Percentiles rank a stretch among this genome's conserved stretches.
Evolutionary conservation across 1,284 basidiomycete species (phyloP).

Genomic region (Trichosporon sp.): DNA sequence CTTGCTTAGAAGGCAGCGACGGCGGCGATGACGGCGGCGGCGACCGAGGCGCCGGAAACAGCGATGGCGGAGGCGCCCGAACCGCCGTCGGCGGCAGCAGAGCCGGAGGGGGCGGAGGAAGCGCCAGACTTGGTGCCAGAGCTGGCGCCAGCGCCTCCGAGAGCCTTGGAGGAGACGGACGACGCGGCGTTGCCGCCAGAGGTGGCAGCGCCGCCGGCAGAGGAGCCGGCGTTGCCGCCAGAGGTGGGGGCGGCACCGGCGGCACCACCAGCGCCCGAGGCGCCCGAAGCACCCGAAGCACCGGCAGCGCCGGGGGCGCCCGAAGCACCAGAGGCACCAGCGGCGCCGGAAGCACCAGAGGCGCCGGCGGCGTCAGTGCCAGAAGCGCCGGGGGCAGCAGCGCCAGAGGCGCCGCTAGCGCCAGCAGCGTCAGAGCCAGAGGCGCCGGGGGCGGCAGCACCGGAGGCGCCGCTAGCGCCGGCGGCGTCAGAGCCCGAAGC

Average conservation of each 20-base stretch:
- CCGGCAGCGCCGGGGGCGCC: background rate
- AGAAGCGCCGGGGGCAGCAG: background rate
- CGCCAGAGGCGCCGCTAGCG: background rate
- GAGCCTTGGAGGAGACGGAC: background rate
- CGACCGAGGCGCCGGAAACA: slow-evolving; percentile 1
- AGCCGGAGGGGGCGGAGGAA: background rate
- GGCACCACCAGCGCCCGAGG: background rate
- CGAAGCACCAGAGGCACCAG: background rate
- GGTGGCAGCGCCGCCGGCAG: background rate
- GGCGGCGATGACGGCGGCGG: slow-evolving; percentile 1
- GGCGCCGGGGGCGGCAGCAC: background rate
- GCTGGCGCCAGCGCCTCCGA: background rate
- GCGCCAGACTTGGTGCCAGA: background rate
- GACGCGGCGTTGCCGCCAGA: background rate
- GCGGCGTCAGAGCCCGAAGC: background rate
- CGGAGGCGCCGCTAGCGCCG: background rate
- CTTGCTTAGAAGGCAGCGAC: background rate
- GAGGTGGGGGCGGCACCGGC: background rate
- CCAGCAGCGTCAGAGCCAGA: background rate
- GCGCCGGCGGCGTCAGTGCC: background rate
- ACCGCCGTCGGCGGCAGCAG: background rate
- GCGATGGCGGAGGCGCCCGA: background rate
- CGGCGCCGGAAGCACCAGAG: background rate
- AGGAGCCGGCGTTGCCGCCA: background rate
- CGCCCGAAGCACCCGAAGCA: background rate